These are phyloP conservation scores for Chaetomium fimeti DNA, from an alignment of 495 filamentous ascomycete species.

Conservation along the genomic window DNA sequence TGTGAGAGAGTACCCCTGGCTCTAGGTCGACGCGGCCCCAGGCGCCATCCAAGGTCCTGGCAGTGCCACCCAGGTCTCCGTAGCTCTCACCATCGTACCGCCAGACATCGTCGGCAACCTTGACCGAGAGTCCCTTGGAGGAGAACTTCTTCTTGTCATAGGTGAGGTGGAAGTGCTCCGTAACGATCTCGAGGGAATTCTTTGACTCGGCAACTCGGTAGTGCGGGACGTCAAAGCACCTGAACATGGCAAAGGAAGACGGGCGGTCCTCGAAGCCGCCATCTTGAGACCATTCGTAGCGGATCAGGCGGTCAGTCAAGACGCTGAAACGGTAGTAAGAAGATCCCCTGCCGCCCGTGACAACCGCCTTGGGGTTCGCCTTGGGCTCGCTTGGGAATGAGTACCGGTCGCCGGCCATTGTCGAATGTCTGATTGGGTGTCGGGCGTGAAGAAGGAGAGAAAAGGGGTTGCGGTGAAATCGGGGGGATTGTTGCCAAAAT, in stretches of 20 bases:
- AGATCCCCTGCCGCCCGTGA: constrained; percentile 38
- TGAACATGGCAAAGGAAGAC: constrained; percentile 56
- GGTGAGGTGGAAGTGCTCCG: constrained; percentile 48
- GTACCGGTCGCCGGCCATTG: constrained; percentile 36
- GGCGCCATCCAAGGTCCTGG: constrained; percentile 54
- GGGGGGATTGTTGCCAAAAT: neutral
- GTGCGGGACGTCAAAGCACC: constrained; percentile 47
- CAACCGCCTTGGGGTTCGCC: constrained; percentile 47
- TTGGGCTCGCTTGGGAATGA: constrained; percentile 46
- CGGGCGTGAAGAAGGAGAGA: neutral
- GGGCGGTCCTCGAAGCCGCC: constrained; percentile 57
- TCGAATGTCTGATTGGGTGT: neutral
- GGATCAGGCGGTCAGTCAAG: constrained; percentile 51
- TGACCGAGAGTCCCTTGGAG: constrained; percentile 43
- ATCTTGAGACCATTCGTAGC: constrained; percentile 59
- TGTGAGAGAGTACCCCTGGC: constrained; percentile 48
- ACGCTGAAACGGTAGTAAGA: constrained; percentile 55
- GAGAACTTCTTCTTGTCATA: constrained; percentile 55
- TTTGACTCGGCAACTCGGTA: constrained; percentile 45
- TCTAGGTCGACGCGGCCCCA: constrained; percentile 51
- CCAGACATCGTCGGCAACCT: constrained; percentile 43
- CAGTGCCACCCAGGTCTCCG: constrained; percentile 52
- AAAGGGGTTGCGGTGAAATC: neutral
- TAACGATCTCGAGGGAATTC: constrained; percentile 49
- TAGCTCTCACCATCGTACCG: constrained; percentile 46